These are phyloP conservation scores for Pestalotiopsis sp. DNA, from an alignment of 2,329 filamentous ascomycete genomes.

Conservation along the genomic window DNA sequence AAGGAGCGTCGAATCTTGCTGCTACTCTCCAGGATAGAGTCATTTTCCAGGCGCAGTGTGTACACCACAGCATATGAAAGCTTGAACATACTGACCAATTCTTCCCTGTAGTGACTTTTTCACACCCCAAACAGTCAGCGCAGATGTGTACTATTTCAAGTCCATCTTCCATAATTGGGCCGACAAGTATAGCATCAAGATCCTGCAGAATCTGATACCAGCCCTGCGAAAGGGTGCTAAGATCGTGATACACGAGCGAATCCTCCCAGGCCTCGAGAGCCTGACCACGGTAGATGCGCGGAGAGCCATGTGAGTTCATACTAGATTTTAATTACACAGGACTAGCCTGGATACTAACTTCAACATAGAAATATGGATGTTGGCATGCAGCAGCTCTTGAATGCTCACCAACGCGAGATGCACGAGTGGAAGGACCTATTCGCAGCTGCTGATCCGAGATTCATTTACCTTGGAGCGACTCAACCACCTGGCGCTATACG, in stretches of 20 bases:
- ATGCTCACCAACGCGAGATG: conserved; percentile 24
- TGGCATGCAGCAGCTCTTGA: conserved; percentile 26
- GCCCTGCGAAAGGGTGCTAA: conserved; percentile 1
- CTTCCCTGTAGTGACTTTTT: conserved; percentile 28
- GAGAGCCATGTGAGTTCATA: conserved; percentile 24
- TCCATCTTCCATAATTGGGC: conserved; percentile 55
- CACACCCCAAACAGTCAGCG: conserved; percentile 26
- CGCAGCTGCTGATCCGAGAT: conserved; percentile 19
- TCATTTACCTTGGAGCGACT: conserved; percentile 22
- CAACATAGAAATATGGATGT: conserved; percentile 23
- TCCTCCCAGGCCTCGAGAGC: conserved; percentile 16
- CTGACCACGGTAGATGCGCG: conserved; percentile 19
- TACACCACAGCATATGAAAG: conserved; percentile 18
- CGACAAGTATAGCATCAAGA: conserved; percentile 38
- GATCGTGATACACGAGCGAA: conserved; percentile 22
- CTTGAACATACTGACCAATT: neutral
- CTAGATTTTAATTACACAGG: neutral
- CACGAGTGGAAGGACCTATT: conserved; percentile 26
- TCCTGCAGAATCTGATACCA: conserved; percentile 24
- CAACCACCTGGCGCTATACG: conserved; percentile 19
- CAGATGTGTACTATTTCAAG: conserved; percentile 48
- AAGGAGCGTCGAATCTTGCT: conserved; percentile 18
- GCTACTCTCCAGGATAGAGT: conserved; percentile 12
- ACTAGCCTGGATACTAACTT: too few relatives aligned
- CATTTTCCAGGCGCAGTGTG: neutral